Percentiles rank a stretch among this genome's conserved stretches.
Evolutionary conservation across 2,329 filamentous ascomycete species (phyloP).

Genomic region (Pseudocercospora musae): DNA sequence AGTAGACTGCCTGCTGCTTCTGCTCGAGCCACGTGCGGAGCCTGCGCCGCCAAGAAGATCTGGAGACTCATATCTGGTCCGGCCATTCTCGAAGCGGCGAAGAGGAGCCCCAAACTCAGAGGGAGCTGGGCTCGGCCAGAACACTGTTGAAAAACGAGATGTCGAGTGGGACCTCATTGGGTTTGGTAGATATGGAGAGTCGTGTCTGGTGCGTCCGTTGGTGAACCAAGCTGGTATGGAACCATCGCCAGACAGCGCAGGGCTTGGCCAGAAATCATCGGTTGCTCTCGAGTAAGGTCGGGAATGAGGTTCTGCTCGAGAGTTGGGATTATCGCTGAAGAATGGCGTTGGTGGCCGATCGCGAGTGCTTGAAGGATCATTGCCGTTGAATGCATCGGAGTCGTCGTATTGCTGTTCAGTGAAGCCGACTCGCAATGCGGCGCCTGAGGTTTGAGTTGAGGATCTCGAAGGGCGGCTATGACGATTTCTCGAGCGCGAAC

Average conservation of each 20-base stretch:
- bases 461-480: not conserved
- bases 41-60: not conserved
- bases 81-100: not conserved
- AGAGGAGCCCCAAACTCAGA: not conserved
- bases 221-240: not conserved
- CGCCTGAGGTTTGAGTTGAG: not conserved
- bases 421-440: not conserved
- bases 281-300: not conserved
- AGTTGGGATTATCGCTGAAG: not conserved
- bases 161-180: not conserved
- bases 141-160: not conserved
- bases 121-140: not conserved
- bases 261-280: not conserved
- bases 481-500: not conserved
- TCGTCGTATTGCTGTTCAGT: not conserved
- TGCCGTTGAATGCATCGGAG: not conserved
- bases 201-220: not conserved
- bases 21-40: not conserved
- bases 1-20: not conserved
- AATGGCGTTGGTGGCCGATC: not conserved
- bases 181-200: not conserved
- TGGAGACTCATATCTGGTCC: not conserved
- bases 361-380: not conserved
- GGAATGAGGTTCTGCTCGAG: not conserved
- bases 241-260: not conserved